phyloP scores from a whole-genome alignment of 129 eudicot genomes.

The Flaveria robusta region DNA sequence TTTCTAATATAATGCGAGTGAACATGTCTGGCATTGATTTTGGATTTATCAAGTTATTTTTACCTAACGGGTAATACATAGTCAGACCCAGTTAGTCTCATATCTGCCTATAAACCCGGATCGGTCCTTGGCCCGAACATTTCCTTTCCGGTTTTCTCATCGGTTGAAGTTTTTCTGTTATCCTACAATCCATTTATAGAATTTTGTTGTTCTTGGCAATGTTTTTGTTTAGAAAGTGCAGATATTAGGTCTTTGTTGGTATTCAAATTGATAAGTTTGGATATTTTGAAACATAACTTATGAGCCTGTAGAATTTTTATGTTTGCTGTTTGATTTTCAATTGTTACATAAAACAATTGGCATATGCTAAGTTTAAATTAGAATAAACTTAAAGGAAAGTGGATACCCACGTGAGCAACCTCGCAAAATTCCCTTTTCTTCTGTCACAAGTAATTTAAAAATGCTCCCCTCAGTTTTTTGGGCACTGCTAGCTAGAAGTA shows the following conservation, averaged over 20 bases:
- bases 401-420: slow-evolving; percentile 50
- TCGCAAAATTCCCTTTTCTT: slow-evolving; percentile 50
- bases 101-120: too few species aligned
- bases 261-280: not conserved
- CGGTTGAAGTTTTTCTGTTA: too few species aligned
- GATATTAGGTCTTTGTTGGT: not conserved
- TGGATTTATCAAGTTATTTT: too few species aligned
- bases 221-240: not conserved
- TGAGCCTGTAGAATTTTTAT: not conserved
- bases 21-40: too few species aligned
- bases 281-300: not conserved
- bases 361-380: not conserved
- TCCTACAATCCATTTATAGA: not conserved
- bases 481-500: slow-evolving; percentile 26
- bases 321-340: not conserved
- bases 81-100: too few species aligned
- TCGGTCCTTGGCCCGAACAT: too few species aligned
- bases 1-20: too few species aligned
- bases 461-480: slow-evolving; percentile 14
- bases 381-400: slow-evolving; percentile 22
- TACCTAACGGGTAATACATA: too few species aligned
- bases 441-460: slow-evolving; percentile 53
- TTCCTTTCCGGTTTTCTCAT: too few species aligned
- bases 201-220: not conserved
- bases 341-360: slow-evolving; percentile 17